Conservation (phyloP, 306 rosid species). For the Senna tora region DNA sequence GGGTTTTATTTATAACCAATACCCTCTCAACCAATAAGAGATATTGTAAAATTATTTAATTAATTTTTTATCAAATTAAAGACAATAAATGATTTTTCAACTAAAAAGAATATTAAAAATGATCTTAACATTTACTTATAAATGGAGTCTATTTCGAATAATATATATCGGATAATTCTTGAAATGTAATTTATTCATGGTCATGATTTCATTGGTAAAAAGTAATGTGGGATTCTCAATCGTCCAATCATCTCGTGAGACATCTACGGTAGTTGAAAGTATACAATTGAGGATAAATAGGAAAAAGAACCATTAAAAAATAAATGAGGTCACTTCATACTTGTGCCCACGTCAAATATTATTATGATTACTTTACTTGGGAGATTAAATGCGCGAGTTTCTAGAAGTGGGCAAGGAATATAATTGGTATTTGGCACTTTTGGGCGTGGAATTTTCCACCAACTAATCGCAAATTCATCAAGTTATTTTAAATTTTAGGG, state of each 20-base stretch:
- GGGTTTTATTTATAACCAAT: no score
- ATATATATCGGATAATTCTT: constrained; percentile 25
- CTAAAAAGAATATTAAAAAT: no score
- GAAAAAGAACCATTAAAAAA: constrained; percentile 1
- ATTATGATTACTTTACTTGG: constrained; percentile 52
- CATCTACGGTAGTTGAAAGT: neutral
- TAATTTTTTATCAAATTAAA: no score
- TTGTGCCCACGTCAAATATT: constrained; percentile 30
- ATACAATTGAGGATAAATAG: neutral
- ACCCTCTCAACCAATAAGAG: no score
- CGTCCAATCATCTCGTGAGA: constrained; percentile 20
- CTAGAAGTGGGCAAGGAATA: constrained; percentile 30
- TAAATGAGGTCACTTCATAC: constrained; percentile 1
- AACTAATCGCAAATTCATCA: neutral
- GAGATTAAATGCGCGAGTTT: constrained; percentile 37
- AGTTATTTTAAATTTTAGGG: no score
- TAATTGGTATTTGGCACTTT: constrained; percentile 21
- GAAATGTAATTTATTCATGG: neutral
- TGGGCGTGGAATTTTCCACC: neutral
- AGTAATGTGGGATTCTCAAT: neutral
- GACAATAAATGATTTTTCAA: no score
- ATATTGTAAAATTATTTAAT: no score
- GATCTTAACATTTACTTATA: no score
- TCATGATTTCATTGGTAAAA: neutral
- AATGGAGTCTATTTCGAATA: neutral